Evolutionary conservation across 1,284 basidiomycete species (phyloP).

Genomic region (Cerrena zonata): DNA sequence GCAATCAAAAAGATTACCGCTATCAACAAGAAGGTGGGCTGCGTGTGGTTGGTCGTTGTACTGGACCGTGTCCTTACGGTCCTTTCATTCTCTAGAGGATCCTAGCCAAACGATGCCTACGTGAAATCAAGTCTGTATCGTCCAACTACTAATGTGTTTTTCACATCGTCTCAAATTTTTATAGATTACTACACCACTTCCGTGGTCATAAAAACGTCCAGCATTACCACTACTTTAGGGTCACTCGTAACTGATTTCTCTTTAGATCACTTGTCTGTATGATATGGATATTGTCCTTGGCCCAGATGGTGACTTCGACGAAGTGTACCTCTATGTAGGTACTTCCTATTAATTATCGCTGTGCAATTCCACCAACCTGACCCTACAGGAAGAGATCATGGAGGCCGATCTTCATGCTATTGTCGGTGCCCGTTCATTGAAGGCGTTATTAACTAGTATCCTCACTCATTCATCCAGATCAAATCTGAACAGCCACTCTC

Average conservation of each 20-base stretch:
- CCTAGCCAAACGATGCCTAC: constrained; percentile 77
- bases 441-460: constrained; percentile 86
- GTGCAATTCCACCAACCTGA: constrained; percentile 52
- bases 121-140: constrained; percentile 53
- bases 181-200: constrained; percentile 72
- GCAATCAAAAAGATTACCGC: constrained; percentile 80
- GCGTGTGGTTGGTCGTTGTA: constrained; percentile 70
- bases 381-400: constrained; percentile 71
- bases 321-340: constrained; percentile 66
- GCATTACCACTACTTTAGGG: constrained; percentile 16
- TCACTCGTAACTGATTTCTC: constrained; percentile 71
- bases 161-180: constrained; percentile 44
- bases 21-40: constrained; percentile 78
- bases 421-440: constrained; percentile 58
- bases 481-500: constrained; percentile 83
- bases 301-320: constrained; percentile 10
- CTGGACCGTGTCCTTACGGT: constrained; percentile 74
- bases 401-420: constrained; percentile 52
- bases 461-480: constrained; percentile 86
- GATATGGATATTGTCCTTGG: too few species aligned
- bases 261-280: constrained; percentile 71
- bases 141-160: constrained; percentile 12
- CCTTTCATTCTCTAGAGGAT: too few species aligned
- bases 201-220: constrained; percentile 59
- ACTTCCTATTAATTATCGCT: constrained; percentile 56